phyloP scores from a whole-genome alignment of 164 flowering plant species.

The Dillenia suffruticosa region DNA sequence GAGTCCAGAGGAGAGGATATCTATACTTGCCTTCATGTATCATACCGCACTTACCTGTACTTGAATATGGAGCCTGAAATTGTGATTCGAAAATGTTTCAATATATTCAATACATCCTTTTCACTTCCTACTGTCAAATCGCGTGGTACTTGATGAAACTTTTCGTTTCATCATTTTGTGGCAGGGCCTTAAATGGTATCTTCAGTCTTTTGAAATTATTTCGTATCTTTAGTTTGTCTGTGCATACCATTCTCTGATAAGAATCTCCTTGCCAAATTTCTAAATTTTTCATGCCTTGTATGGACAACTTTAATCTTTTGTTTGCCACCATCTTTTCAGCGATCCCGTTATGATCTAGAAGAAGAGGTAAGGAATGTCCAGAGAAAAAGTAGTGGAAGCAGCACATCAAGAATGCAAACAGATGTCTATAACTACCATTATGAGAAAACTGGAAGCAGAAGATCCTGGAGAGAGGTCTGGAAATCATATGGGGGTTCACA shows the following conservation, averaged over 20 bases:
- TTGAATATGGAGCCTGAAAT: no score
- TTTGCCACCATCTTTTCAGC: constrained; percentile 33
- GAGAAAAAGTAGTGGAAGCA: constrained; percentile 33
- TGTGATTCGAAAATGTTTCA: no score
- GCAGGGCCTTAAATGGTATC: no score
- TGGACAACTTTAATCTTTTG: background rate
- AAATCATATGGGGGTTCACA: constrained; percentile 32
- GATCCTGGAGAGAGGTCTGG: constrained; percentile 33
- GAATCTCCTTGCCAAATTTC: background rate
- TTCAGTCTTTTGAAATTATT: no score
- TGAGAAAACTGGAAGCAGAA: constrained; percentile 33
- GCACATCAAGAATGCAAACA: constrained; percentile 24
- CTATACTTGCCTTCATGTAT: no score
- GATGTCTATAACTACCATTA: constrained; percentile 30
- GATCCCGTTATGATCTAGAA: constrained; percentile 70
- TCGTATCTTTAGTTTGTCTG: no score
- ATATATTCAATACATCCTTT: no score
- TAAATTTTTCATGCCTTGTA: background rate
- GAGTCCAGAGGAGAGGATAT: no score
- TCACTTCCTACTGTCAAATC: no score
- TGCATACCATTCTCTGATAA: background rate
- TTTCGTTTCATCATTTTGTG: no score
- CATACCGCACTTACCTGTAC: no score
- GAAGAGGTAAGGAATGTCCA: constrained; percentile 57
- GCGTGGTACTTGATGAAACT: no score